Conservation (phyloP, 2,329 filamentous ascomycete genomes). For the Salinomyces thailandicus region DNA sequence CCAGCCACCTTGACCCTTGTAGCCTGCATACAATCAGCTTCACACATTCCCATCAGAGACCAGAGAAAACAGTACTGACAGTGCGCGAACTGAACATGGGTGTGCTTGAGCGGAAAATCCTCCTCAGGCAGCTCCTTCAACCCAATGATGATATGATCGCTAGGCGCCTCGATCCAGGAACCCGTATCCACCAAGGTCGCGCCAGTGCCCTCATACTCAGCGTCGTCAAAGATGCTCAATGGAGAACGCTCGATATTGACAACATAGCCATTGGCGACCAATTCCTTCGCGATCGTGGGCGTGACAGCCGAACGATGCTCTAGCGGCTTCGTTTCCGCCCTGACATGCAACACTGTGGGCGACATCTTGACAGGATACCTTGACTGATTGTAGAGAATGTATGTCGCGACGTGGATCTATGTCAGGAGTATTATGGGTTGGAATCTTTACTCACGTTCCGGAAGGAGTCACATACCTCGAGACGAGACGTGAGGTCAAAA, state of each 20-base stretch:
- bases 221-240: slow-evolving; percentile 30
- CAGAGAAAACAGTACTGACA: slow-evolving; percentile 13
- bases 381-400: too few relatives aligned
- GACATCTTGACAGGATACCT: too few relatives aligned
- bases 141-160: slow-evolving; percentile 28
- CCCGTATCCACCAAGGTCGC: slow-evolving; percentile 31
- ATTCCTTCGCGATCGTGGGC: slow-evolving; percentile 30
- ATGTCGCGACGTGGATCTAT: too few relatives aligned
- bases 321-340: slow-evolving; percentile 29
- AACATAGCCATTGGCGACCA: slow-evolving; percentile 32
- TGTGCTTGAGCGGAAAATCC: slow-evolving; percentile 59
- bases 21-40: slow-evolving; percentile 16
- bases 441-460: too few relatives aligned
- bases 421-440: too few relatives aligned
- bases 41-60: too few relatives aligned
- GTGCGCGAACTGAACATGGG: slow-evolving; percentile 33
- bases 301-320: slow-evolving; percentile 30
- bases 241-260: slow-evolving; percentile 31
- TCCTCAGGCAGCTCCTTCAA: slow-evolving; percentile 42
- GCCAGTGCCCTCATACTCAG: slow-evolving; percentile 32
- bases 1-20: slow-evolving; percentile 58
- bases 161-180: slow-evolving; percentile 33
- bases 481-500: too few relatives aligned
- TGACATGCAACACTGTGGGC: slow-evolving; percentile 21
- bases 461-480: too few relatives aligned